Evolutionary conservation across 2,329 filamentous ascomycete species (phyloP).

Genomic region (Sordariomycetes sp.): DNA sequence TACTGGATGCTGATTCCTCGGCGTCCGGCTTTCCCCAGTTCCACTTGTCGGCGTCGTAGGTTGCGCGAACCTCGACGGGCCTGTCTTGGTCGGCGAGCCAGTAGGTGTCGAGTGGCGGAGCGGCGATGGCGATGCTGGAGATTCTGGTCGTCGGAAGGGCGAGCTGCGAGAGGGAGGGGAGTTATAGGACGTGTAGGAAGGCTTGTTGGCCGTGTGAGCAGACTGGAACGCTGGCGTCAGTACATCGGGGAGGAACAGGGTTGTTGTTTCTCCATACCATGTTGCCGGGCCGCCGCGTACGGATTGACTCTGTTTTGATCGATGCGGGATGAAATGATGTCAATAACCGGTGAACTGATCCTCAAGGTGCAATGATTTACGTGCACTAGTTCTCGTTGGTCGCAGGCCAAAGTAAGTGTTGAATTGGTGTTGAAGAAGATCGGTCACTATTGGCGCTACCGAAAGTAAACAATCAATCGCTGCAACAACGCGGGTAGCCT

Average conservation of each 20-base stretch:
- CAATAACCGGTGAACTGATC: too few relatives aligned
- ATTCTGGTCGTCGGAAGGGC: conserved; percentile 54
- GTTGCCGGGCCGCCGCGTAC: conserved; percentile 2
- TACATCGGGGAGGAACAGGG: conserved; percentile 1
- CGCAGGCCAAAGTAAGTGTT: neutral
- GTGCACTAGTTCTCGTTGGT: too few relatives aligned
- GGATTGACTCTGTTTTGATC: neutral
- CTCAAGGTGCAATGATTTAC: too few relatives aligned
- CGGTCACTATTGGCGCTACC: neutral
- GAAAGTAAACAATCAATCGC: conserved; percentile 16
- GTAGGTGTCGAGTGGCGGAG: conserved; percentile 57
- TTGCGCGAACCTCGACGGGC: conserved; percentile 24
- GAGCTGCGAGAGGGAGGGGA: conserved; percentile 52
- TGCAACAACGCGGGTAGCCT: conserved; percentile 16
- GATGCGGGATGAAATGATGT: too few relatives aligned
- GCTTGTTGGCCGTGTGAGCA: conserved; percentile 54
- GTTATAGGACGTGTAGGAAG: conserved; percentile 62
- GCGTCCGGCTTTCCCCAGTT: conserved; percentile 26
- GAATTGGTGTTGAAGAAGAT: neutral
- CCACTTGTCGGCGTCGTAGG: conserved; percentile 29
- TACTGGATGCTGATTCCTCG: conserved; percentile 16
- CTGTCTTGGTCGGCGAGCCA: conserved; percentile 46
- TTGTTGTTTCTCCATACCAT: conserved; percentile 2
- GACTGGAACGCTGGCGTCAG: conserved; percentile 25
- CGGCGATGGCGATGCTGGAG: conserved; percentile 55